Base-by-base conservation (phyloP, 805 yeast species). In the Sugiyamaella lignohabitans region DNA sequence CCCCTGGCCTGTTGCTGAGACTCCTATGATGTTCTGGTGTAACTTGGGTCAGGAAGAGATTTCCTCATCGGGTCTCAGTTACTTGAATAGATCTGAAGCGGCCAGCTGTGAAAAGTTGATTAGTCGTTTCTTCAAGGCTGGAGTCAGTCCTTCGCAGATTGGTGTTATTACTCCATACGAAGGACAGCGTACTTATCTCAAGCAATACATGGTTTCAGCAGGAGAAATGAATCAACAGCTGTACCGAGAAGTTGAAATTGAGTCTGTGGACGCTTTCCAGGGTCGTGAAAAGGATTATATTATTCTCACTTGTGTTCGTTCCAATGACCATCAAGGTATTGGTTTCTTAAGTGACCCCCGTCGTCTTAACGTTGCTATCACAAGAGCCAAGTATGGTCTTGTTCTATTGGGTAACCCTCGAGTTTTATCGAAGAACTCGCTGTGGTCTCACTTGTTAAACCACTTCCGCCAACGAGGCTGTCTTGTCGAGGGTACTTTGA, bases 11-110 rank as follows among this genome's bases (percentile, higher is more conserved):
- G 81, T 84, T 22, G 71, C 72, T 20, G 82, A 79, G 42, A 74
- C 72, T 3, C 97, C 96, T n/a, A 87, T 87, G 95, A 84, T 89
- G 93, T 86, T 89, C 58, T 88, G 96, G 96, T 82, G 86, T 0
- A 82, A 82, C 54, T 79, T 80, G 60, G 96, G 96, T 35, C 80
- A 83, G 54, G 97, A 89, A 68, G 97, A 89, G 64, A 77, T 89
- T 43, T 79, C 93, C 20, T 77, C 81, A 0, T 75, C 79, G 53
- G 97, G 96, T 48, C 80, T 83, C 3, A 84, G 95, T 5, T 88
- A 72, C 58, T 70, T 89, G 56, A 89, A 89, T 65, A 72, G 96
- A 53, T 81, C 85, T 30, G 97, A 89, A 65, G 96, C 96, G 0
- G 79, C 84, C 81, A 85, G 82, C 57, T 84, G 87, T 58, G 96